Conservation (phyloP, 164 flowering plant genomes). For the Stephania japonica region DNA sequence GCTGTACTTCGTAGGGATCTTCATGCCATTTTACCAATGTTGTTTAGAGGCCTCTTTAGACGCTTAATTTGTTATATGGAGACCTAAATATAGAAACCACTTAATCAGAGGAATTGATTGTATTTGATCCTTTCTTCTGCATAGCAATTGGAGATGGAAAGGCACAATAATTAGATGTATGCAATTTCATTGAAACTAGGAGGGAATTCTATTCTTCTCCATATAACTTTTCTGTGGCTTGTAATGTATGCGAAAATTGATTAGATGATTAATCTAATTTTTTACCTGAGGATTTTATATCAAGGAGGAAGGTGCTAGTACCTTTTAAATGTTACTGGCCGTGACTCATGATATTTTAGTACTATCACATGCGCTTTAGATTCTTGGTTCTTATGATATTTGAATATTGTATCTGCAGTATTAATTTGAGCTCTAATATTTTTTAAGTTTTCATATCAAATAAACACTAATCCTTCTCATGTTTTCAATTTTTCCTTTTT, state of each 20-base stretch:
- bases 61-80: too few species aligned
- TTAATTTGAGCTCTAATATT: background rate
- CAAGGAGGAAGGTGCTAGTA: background rate
- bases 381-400: background rate
- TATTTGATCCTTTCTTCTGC: too few species aligned
- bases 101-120: too few species aligned
- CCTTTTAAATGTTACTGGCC: background rate
- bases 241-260: background rate
- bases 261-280: background rate
- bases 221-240: background rate
- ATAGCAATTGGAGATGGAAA: too few species aligned
- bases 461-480: background rate
- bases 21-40: too few species aligned
- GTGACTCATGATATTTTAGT: background rate
- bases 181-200: background rate
- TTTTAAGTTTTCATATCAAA: background rate
- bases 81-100: too few species aligned
- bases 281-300: background rate
- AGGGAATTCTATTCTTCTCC: background rate
- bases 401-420: background rate
- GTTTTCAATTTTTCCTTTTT: conserved; percentile 3
- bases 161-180: too few species aligned
- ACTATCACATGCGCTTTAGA: background rate
- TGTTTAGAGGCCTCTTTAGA: too few species aligned
- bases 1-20: too few species aligned